Base-by-base conservation (phyloP, 2,329 filamentous ascomycete genomes). In the Aspergillus fischeri region DNA sequence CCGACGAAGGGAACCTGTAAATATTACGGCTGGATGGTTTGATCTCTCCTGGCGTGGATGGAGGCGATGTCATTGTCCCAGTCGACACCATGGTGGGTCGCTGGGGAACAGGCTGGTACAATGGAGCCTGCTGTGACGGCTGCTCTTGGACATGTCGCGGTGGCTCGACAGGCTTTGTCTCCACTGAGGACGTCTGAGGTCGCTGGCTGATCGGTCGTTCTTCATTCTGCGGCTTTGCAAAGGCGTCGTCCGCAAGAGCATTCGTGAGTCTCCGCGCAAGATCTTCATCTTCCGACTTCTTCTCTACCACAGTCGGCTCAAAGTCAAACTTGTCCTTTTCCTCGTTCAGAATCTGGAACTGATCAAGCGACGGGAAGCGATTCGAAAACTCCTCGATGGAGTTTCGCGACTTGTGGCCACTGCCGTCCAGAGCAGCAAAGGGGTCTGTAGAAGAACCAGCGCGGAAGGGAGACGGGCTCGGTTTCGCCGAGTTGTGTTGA, bases 291-390 rank as follows among this genome's bases (percentile, higher is more conserved):
- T 74, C 61, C 2, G 67, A 54, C 29, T 75, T 74, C 10, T 76
- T 74, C 10, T 78, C 75, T 25, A 78, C 6, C n/a, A 80, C 71
- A 14, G 80, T 69, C 47, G 79, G 74, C 58, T 90, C 87, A 70
- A 97, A 97, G 54, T 93, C 87, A 66, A 97, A 97, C 58, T 91
- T 92, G 59, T 85, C 77, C 3, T 90, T 89, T 60, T 90, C 85
- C 61, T 97, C 92, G 65, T 96, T 91, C 48, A 97, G 78, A 20
- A 99, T 79, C 3, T 93, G 88, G 69, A 99, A 99, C 65, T 97
- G 91, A 67, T 97, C 92, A 25, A 99, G 80, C 5, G 91, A 92
- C 0, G 94, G 94, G 65, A 97, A 99, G 53, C 89, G 85, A 28
- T 86, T 83, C 0, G 93, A 91, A 27, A 97, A 78, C 68, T 97